These are phyloP conservation scores for Salix dunnii DNA, from an alignment of 345 rosid species.

Conservation along the genomic window DNA sequence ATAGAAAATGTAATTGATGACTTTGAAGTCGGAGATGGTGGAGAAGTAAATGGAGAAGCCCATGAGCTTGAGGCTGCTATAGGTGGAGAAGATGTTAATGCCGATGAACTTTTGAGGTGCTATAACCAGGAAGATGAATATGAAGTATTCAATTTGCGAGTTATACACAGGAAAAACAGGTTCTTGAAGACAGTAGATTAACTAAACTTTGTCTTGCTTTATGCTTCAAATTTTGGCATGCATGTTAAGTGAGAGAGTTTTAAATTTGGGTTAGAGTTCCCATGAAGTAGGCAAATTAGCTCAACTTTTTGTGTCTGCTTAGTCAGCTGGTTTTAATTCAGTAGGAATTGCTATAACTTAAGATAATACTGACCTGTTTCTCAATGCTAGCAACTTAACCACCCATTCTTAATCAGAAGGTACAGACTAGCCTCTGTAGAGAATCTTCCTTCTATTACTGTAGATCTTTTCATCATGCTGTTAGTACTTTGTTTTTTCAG, in stretches of 20 bases:
- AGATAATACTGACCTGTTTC: background rate
- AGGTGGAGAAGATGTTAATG: conserved; percentile 33
- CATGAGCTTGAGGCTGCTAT: conserved; percentile 30
- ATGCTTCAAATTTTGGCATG: background rate
- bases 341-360: background rate
- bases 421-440: background rate
- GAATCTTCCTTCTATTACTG: background rate
- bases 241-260: background rate
- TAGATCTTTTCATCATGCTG: background rate
- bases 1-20: conserved; percentile 14
- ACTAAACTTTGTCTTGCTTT: background rate
- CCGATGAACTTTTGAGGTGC: conserved; percentile 46
- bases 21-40: conserved; percentile 21
- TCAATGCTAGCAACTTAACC: background rate
- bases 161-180: conserved; percentile 92
- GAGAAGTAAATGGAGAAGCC: conserved; percentile 29
- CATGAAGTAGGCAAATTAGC: background rate
- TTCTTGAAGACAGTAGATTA: conserved; percentile 19
- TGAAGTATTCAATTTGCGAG: conserved; percentile 75
- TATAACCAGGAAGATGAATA: conserved; percentile 53
- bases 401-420: background rate
- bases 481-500: conserved; percentile 6
- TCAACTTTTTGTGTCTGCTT: background rate
- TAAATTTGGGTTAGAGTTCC: background rate
- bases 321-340: background rate